Conservation (phyloP, 2,329 filamentous ascomycete genomes). For the Aureobasidium sp. region DNA sequence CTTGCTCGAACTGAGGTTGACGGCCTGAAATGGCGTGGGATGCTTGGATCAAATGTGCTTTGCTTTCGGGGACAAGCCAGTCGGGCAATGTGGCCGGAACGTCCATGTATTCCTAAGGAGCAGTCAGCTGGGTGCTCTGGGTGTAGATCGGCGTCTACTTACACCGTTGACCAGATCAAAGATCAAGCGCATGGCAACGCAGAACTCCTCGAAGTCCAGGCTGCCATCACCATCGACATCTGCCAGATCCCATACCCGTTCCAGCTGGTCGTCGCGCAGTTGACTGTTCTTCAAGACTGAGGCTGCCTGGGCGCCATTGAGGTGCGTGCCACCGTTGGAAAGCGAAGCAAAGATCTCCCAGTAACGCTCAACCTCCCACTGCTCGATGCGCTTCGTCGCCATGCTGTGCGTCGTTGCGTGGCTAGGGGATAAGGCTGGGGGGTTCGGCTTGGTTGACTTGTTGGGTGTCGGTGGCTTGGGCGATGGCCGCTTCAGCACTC, state of each 20-base stretch:
- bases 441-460: background rate
- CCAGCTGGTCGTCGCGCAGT: conserved; percentile 73
- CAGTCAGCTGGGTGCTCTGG: background rate
- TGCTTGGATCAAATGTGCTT: conserved; percentile 81
- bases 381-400: conserved; percentile 53
- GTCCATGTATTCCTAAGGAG: conserved; percentile 72
- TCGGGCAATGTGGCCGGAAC: conserved; percentile 82
- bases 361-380: conserved; percentile 67
- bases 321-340: conserved; percentile 52
- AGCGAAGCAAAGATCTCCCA: conserved; percentile 72
- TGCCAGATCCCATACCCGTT: conserved; percentile 92
- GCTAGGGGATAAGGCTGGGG: background rate
- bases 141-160: conserved; percentile 23
- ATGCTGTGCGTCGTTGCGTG: conserved; percentile 18
- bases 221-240: conserved; percentile 97
- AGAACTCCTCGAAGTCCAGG: conserved; percentile 98
- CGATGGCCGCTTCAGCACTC: background rate
- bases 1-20: conserved; percentile 72
- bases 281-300: conserved; percentile 65
- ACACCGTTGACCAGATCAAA: conserved; percentile 96
- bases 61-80: conserved; percentile 94
- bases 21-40: conserved; percentile 68
- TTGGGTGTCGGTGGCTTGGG: background rate
- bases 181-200: conserved; percentile 95
- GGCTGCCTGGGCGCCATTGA: conserved; percentile 61